Evolutionary conservation across 768 basidiomycete genomes (phyloP), one percentile per base, ranked within the genome.

Genomic region (Zangia roseola): DNA sequence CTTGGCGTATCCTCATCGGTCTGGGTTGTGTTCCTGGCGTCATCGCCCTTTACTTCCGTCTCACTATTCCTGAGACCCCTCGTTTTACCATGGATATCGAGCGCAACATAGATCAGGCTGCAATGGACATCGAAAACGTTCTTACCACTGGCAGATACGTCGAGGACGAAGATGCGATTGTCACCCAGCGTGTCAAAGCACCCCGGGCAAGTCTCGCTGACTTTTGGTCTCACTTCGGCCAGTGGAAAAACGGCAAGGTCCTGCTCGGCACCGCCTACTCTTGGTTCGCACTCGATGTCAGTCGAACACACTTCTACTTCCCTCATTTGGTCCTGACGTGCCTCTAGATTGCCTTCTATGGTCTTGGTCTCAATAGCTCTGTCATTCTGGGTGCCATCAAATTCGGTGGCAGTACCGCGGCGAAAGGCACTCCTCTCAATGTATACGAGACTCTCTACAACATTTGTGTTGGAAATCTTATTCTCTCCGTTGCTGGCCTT

Each of bases 81-180:
- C 89, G 92, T 47, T 84, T 79, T 67, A 95, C 92, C 50, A 93
- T 94, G 87, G 92, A 94, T 74, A 80, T 94, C 51, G 90, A 93
- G 68, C 75, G 78, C 40, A 92, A 94, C 66, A 72, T 94, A 37
- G 73, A 79, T 34, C 88, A 86, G 62, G 92, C 91, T 7, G 47
- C 81, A 1, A 69, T 76, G 25, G 92, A 94, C 58, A 88, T 92
- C 54, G 77, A 85, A 49, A 75, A 77, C 39, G 87, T 90, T 47
- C 54, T 93, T 39, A 70, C 73, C 17, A 72, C 71, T 14, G 78
- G 79, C 31, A 70, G 60, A 7, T 74, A 66, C 59, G 60, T 70
- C 20, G 71, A 72, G 30, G 81, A 86, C 5, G 83, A 86, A 42
- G 76, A 79, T 10, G 49, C 42, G 1, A 60, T 74, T 38, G 63